Percentiles rank a stretch among this genome's conserved stretches.
Conservation (phyloP, 352 stramenopile species). For the Saprolegnia parasitica region DNA sequence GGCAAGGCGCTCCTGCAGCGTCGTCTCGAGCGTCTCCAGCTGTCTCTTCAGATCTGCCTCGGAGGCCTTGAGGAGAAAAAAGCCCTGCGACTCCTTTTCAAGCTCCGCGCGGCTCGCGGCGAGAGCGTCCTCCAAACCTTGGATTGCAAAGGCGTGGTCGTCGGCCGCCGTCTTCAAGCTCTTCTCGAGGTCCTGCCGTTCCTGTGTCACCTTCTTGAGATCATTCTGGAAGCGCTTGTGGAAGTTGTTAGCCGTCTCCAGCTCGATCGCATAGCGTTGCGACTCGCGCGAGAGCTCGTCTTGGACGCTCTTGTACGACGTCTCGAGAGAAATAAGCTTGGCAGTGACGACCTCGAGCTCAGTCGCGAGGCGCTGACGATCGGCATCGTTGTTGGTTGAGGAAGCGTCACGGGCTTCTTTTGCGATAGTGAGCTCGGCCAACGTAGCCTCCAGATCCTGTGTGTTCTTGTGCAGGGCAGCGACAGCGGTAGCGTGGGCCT, state of each 20-base stretch:
- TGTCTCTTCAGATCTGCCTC: constrained; percentile 17
- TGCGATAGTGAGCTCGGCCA: background rate
- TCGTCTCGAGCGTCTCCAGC: background rate
- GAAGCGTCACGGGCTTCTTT: background rate
- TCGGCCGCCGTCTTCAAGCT: constrained; percentile 8
- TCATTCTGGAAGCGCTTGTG: constrained; percentile 29
- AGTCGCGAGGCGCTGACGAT: background rate
- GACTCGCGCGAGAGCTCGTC: constrained; percentile 22
- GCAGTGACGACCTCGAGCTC: background rate
- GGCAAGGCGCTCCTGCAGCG: background rate
- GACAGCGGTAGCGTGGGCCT: constrained; percentile 3
- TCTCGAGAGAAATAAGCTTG: constrained; percentile 3
- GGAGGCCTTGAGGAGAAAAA: constrained; percentile 17
- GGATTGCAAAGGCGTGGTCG: constrained; percentile 2
- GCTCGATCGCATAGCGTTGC: constrained; percentile 28
- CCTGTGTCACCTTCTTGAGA: constrained; percentile 27
- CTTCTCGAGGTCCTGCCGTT: constrained; percentile 18
- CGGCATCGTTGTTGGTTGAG: background rate
- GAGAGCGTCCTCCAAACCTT: background rate
- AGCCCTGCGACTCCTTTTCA: constrained; percentile 24
- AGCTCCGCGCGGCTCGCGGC: constrained; percentile 7
- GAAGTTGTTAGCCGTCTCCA: constrained; percentile 26
- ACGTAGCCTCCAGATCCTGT: background rate
- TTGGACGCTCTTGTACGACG: constrained; percentile 5
- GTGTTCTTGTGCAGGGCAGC: constrained; percentile 8